Evolutionary conservation across 176 grass and related monocot genomes (phyloP).

Genomic region (Ananas comosus): DNA sequence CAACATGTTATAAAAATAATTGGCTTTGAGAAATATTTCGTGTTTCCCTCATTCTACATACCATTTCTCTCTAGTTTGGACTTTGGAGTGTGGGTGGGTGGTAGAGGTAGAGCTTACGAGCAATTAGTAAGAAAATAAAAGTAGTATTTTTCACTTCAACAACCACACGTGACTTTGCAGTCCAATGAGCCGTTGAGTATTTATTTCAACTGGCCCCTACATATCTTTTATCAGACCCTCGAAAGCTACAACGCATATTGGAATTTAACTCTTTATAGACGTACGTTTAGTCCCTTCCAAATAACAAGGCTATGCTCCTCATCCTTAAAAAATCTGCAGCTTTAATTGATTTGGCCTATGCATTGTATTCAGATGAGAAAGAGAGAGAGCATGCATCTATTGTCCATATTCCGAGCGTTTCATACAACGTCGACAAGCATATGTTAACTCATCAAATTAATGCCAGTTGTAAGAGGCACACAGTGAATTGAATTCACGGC

Average conservation of each 20-base stretch:
- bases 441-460: not conserved
- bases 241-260: not conserved
- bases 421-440: no score
- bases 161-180: not conserved
- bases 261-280: conserved; percentile 2
- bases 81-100: no score
- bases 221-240: not conserved
- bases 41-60: no score
- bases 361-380: not conserved
- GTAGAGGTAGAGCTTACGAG: no score
- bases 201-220: not conserved
- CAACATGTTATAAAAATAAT: no score
- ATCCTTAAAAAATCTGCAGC: not conserved
- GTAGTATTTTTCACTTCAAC: not conserved
- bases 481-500: not conserved
- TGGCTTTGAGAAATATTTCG: no score
- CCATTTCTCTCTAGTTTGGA: no score
- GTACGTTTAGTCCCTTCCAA: not conserved
- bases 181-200: not conserved
- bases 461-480: not conserved
- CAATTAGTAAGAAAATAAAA: no score
- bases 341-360: conserved; percentile 12
- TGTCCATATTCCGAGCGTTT: not conserved
- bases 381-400: not conserved
- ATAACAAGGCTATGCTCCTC: not conserved